These are phyloP conservation scores for Chlamydomonas sp. DNA, from an alignment of 139 green algal species.

Conservation along the genomic window DNA sequence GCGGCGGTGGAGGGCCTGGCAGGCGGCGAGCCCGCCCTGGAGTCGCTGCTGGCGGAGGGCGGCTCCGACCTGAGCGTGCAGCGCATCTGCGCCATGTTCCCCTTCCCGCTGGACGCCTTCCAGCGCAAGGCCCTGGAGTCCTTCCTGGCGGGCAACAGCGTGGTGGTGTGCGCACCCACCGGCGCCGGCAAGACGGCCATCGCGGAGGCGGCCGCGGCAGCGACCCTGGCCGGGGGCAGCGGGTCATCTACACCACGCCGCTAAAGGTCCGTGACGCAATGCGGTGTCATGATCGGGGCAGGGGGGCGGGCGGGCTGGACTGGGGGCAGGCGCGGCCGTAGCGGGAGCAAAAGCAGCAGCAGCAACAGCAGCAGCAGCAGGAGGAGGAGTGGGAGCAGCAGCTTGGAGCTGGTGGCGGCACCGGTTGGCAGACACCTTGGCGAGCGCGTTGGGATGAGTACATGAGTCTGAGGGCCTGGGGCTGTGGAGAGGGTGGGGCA, in stretches of 20 bases:
- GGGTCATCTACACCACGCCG: slow-evolving; percentile 93
- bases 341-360: too few relatives aligned
- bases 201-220: slow-evolving; percentile 88
- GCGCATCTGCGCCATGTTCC: slow-evolving; percentile 61
- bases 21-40: slow-evolving; percentile 63
- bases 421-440: too few relatives aligned
- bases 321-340: too few relatives aligned
- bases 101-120: slow-evolving; percentile 73
- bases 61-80: slow-evolving; percentile 36
- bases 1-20: neutral
- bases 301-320: too few relatives aligned
- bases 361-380: too few relatives aligned
- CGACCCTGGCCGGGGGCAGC: slow-evolving; percentile 78
- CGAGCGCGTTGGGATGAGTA: too few relatives aligned
- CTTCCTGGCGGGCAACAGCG: slow-evolving; percentile 77
- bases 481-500: too few relatives aligned
- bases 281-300: too few relatives aligned
- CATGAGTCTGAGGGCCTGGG: too few relatives aligned
- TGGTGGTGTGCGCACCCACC: slow-evolving; percentile 96
- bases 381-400: too few relatives aligned
- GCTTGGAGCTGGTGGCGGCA: too few relatives aligned
- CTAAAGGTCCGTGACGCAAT: slow-evolving; percentile 79
- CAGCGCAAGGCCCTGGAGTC: slow-evolving; percentile 67
- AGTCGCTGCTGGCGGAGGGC: slow-evolving; percentile 60
- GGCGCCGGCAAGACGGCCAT: slow-evolving; percentile 97